Base-by-base conservation (phyloP, 768 basidiomycete species). In the Leccinum variicolor region DNA sequence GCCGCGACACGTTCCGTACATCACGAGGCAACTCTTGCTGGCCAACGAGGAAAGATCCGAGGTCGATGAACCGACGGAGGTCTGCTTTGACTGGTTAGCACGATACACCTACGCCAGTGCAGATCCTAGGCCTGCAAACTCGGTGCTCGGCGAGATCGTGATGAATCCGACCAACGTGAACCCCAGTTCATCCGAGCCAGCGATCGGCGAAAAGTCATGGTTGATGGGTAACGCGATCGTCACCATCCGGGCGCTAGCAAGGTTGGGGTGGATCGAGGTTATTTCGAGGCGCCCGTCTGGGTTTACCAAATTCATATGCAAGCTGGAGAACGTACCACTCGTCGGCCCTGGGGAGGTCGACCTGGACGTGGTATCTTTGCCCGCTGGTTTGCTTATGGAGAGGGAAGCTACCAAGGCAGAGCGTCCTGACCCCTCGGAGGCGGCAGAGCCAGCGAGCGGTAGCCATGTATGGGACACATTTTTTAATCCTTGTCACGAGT, bases 1-100 rank as follows among this genome's bases (percentile, higher is more conserved):
- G 14, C 86, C 87, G 0, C 80, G 81, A 29, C 87, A 96, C 67
- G 82, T 98, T 28, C 82, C 85, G 28, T 94, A 89, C 74, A 94
- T 99, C 69, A 88, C 89, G 1, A 81, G 89, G 9, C 90, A 94
- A 62, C 81, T 99, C 1, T 77, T 95, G 9, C 78, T 94, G 25
- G 94, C 93, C 14, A 94, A 94, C 73, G 89, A 90, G 58, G 86
- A 83, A 14, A 83, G 82, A 53, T 75, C 76, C 2, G 79, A 83
- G 41, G 77, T 95, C 6, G 97, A 98, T 70, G 92, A 91, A 58
- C 87, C 89, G 26, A 92, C 94, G 0, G 93, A 98, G 68, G 96
- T 98, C 34, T 96, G 93, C 73, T 95, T 98, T 67, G 97, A 99
- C 70, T 98, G 95, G 94, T 80, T 99, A 17, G 89, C 93, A 10